phyloP scores from a whole-genome alignment of 257 asterid species.

The Fraxinus quadrangulata region DNA sequence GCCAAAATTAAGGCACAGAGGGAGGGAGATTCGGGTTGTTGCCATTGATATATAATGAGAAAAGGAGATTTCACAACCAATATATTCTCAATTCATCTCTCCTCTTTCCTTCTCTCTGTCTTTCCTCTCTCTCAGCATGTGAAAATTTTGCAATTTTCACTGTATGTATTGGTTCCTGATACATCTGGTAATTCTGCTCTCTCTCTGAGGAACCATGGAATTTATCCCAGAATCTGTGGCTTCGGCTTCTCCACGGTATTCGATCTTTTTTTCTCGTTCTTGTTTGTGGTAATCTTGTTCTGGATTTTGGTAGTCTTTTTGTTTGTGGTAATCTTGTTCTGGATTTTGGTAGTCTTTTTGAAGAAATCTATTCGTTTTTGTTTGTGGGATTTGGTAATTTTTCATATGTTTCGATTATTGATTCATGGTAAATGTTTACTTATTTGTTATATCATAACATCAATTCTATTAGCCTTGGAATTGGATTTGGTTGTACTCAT shows the following conservation, averaged over 20 bases:
- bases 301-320: neutral
- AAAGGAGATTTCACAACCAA: conserved; percentile 11
- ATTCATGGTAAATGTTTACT: neutral
- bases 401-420: neutral
- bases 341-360: neutral
- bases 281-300: neutral
- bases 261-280: neutral
- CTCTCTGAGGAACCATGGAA: conserved; percentile 65
- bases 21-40: neutral
- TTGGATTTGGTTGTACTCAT: neutral
- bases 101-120: conserved; percentile 30
- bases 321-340: neutral
- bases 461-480: neutral
- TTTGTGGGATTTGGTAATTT: neutral
- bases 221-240: conserved; percentile 34
- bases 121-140: conserved; percentile 23
- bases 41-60: conserved; percentile 30
- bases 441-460: too few species aligned
- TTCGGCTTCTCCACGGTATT: conserved; percentile 48
- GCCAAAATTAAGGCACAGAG: conserved; percentile 40
- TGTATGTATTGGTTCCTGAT: conserved; percentile 45
- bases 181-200: conserved; percentile 33
- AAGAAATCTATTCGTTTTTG: neutral
- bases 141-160: conserved; percentile 32
- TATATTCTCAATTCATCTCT: conserved; percentile 26